A percentile compares a stretch with the other conserved stretches of the same genome.
These are phyloP conservation scores for Paramecium biaurelia DNA, from an alignment of 73 alveolate species.

Conservation along the genomic window DNA sequence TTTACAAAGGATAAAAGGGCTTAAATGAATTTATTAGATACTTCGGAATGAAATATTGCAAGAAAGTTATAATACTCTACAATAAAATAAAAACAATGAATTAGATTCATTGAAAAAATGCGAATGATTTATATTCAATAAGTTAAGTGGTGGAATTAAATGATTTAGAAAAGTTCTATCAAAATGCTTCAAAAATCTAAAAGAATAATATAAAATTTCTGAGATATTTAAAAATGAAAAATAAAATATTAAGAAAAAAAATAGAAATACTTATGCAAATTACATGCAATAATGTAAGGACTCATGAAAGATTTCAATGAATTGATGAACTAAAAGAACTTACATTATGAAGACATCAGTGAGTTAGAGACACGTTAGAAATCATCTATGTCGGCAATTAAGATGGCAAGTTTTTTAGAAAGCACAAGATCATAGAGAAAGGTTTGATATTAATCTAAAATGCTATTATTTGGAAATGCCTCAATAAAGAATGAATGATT, in stretches of 20 bases:
- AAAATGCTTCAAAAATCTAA: background rate
- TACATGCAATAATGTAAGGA: background rate
- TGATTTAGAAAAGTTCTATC: background rate
- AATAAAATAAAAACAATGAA: background rate
- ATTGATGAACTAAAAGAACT: background rate
- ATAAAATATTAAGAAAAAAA: background rate
- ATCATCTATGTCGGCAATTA: background rate
- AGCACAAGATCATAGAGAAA: background rate
- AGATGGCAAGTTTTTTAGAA: background rate
- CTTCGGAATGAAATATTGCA: background rate
- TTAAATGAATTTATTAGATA: background rate
- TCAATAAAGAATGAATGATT: background rate
- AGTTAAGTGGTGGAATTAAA: background rate
- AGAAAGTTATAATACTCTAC: background rate
- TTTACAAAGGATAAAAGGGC: background rate
- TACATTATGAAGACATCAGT: background rate
- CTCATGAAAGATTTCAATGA: conserved; percentile 14
- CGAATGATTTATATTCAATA: background rate
- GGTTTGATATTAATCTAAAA: background rate
- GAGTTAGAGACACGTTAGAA: conserved; percentile 8
- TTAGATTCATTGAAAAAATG: background rate
- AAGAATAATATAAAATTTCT: background rate
- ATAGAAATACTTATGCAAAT: background rate
- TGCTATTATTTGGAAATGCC: background rate
- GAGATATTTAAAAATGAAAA: background rate